A percentile compares a stretch with the other conserved stretches of the same genome.
These are phyloP conservation scores for Mycena galericulata DNA, from an alignment of 768 basidiomycete species.

Conservation along the genomic window DNA sequence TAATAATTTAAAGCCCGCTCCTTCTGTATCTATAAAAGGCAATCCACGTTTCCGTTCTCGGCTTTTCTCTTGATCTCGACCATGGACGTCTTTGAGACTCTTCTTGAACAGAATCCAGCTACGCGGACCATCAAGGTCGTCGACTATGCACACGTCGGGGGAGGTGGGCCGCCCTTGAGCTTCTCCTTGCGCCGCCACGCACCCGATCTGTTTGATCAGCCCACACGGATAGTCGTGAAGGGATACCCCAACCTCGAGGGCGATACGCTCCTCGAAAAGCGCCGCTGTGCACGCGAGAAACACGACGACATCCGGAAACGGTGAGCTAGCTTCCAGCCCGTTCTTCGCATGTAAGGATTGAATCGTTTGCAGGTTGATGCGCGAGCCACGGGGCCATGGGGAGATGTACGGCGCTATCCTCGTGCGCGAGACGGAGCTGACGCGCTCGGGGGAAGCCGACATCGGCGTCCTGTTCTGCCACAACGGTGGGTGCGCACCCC, in stretches of 20 bases:
- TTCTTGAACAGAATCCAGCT: slow-evolving; percentile 24
- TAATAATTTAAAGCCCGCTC: neutral
- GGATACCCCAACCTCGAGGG: slow-evolving; percentile 50
- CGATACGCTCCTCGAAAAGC: slow-evolving; percentile 49
- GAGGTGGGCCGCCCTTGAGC: slow-evolving; percentile 42
- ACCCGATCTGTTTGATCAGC: slow-evolving; percentile 38
- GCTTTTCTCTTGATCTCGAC: slow-evolving; percentile 3
- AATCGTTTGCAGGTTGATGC: slow-evolving; percentile 45
- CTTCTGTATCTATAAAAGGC: slow-evolving; percentile 7
- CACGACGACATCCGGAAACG: slow-evolving; percentile 42
- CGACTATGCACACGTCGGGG: slow-evolving; percentile 54
- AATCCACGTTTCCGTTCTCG: slow-evolving; percentile 1
- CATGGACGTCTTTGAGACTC: slow-evolving; percentile 35
- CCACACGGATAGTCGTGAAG: slow-evolving; percentile 50
- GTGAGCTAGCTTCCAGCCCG: neutral
- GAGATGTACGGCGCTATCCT: slow-evolving; percentile 58
- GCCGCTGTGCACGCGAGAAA: slow-evolving; percentile 44
- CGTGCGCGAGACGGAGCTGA: slow-evolving; percentile 50
- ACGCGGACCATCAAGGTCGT: slow-evolving; percentile 43
- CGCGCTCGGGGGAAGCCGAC: slow-evolving; percentile 47
- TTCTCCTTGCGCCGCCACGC: neutral
- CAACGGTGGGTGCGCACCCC: slow-evolving; percentile 44
- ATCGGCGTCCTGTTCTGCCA: slow-evolving; percentile 57
- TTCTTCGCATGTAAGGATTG: neutral
- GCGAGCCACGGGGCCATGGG: slow-evolving; percentile 52